Conservation (phyloP, 2,329 filamentous ascomycete genomes). For the Arthrobotrys conoides region DNA sequence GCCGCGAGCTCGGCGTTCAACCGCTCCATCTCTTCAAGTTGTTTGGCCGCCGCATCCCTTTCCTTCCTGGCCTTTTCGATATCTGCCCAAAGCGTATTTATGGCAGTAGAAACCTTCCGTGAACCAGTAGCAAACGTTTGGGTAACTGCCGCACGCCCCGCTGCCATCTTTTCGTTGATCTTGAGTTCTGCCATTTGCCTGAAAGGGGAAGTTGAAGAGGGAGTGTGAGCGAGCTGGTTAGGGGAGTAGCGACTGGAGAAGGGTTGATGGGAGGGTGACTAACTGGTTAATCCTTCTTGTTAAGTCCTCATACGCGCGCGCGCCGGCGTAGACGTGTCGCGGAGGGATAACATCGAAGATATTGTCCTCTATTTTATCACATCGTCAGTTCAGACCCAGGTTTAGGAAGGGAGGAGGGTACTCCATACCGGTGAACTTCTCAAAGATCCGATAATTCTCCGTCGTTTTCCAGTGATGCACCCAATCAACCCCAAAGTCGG, state of each 20-base stretch:
- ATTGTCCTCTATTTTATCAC: constrained; percentile 75
- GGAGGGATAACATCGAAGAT: constrained; percentile 95
- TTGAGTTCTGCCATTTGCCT: constrained; percentile 90
- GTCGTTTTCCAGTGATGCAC: constrained; percentile 89
- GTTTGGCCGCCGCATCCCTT: constrained; percentile 75
- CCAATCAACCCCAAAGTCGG: constrained; percentile 87
- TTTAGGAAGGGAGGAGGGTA: constrained; percentile 3
- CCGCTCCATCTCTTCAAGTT: constrained; percentile 72
- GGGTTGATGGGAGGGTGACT: constrained; percentile 61
- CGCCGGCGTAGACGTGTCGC: constrained; percentile 91
- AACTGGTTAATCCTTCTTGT: constrained; percentile 85
- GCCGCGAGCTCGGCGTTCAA: constrained; percentile 69
- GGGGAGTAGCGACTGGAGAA: constrained; percentile 15
- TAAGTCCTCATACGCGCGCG: constrained; percentile 92
- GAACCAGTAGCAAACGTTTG: constrained; percentile 89
- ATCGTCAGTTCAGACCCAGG: neutral
- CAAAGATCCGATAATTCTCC: constrained; percentile 92
- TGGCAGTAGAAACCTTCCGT: constrained; percentile 87
- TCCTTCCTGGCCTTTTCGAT: constrained; percentile 81
- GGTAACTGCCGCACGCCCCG: constrained; percentile 86
- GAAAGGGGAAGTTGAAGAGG: neutral
- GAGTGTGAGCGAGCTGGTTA: constrained; percentile 24
- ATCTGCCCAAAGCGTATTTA: constrained; percentile 90
- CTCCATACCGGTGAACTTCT: constrained; percentile 69
- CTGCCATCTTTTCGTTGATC: constrained; percentile 88